phyloP scores from a whole-genome alignment of 495 filamentous ascomycete species.

The Penicillium nucicola region DNA sequence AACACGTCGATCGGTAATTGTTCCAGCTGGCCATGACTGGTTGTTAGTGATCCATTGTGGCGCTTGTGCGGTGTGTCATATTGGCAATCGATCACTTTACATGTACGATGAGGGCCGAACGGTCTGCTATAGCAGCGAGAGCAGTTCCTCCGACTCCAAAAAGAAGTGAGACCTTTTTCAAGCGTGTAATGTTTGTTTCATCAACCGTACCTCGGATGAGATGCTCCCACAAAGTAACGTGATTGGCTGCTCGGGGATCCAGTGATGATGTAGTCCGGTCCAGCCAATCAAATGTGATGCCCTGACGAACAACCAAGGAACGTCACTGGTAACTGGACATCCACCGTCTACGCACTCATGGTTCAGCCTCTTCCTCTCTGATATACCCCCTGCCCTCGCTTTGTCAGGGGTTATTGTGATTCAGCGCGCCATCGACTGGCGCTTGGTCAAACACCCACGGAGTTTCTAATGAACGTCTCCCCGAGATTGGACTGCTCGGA shows the following conservation, averaged over 20 bases:
- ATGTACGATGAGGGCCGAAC: no score
- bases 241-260: background rate
- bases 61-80: constrained; percentile 1
- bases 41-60: background rate
- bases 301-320: constrained; percentile 3
- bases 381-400: no score
- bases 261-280: background rate
- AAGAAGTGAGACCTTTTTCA: background rate
- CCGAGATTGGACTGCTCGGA: background rate
- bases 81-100: no score
- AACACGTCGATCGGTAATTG: constrained; percentile 3
- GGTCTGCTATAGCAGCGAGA: no score
- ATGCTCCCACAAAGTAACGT: background rate
- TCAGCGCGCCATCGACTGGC: background rate
- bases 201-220: background rate
- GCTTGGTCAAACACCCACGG: background rate
- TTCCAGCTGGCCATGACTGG: background rate
- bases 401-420: constrained; percentile 3
- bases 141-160: no score
- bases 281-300: background rate
- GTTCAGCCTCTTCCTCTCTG: background rate
- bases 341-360: background rate
- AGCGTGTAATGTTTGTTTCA: constrained; percentile 1
- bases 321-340: background rate
- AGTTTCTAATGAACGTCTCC: background rate